Base-by-base conservation (phyloP, 108 stramenopile genomes). In the Fragilariopsis cylindrus region DNA sequence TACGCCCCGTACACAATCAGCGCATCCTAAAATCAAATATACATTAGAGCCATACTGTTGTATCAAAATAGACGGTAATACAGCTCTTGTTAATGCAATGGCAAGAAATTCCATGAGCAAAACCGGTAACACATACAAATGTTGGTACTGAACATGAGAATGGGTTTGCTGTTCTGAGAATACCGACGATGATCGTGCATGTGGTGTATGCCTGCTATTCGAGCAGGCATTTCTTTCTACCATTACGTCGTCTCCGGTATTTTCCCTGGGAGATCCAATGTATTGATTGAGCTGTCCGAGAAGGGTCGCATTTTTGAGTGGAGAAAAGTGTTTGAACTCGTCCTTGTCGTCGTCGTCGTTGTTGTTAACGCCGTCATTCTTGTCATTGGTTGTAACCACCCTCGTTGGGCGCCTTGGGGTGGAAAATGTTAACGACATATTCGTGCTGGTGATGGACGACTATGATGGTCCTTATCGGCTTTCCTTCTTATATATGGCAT, bases 91-190 rank as follows among this genome's bases (percentile, higher is more conserved):
- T 63, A 94, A 45, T 16, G 92, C 85, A 4, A 98, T 60, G 0
- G 97, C 93, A 19, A 98, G 77, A 78, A 96, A 98, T 81, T 98
- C 98, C 65, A 96, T 73, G 56, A 97, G 88, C 50, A 98, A 69
- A 1, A 97, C 98, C 7, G 98, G 98, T 3, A 98, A 84, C 8
- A 98, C 91, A 41, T 81, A 87, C n/a, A 92, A 75, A 71, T 90
- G 88, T 45, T 75, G 67, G n/a, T 43, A 71, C 48, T 75, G 16
- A n/a, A 43, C 41, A 65, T 41, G 65, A 7, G 12, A 65, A 16
- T 43, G 65, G 6, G 7, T 39, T 18, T 65, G 65, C 5, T 43
- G 65, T 53, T 30, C 30, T 30, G 30, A 30, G 30, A 30, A 30
- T 30, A 30, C 30, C 30, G 30, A 30, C 30, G 30, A 30, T 53